A percentile compares a stretch with the other conserved stretches of the same genome.
These are phyloP conservation scores for Coccomyxa sp. DNA, from an alignment of 139 green algal genomes.

Conservation along the genomic window DNA sequence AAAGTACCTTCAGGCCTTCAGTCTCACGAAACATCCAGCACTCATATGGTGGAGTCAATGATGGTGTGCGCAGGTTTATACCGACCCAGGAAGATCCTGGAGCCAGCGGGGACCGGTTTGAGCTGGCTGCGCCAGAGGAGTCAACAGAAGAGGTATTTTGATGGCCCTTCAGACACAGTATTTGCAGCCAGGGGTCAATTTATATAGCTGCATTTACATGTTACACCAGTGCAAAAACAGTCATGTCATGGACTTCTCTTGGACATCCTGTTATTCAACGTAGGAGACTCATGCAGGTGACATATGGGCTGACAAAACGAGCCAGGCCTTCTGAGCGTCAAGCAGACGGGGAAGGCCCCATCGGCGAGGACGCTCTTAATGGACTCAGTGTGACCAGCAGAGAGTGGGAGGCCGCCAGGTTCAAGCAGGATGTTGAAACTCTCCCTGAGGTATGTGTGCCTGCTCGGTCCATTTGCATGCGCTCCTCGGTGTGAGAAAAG, in stretches of 20 bases:
- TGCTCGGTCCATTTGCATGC: not conserved
- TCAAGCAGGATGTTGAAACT: slow-evolving; percentile 2
- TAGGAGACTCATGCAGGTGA: not conserved
- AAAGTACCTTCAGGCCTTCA: not conserved
- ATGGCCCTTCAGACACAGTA: not conserved
- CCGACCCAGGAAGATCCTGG: not conserved
- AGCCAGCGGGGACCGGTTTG: not conserved
- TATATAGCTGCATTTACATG: not conserved
- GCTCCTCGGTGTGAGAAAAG: no score
- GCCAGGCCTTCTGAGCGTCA: not conserved
- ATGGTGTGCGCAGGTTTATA: not conserved
- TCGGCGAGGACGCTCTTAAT: not conserved
- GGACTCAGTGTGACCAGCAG: not conserved
- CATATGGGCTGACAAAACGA: not conserved
- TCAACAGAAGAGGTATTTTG: not conserved
- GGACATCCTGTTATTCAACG: not conserved
- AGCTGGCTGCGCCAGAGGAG: not conserved
- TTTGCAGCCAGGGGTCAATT: not conserved
- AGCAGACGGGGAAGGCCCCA: not conserved
- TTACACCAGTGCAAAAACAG: not conserved
- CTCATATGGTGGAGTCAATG: not conserved
- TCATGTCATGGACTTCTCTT: not conserved
- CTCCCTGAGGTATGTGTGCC: not conserved
- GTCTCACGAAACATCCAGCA: not conserved
- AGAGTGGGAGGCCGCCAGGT: not conserved